Evolutionary conservation across 805 yeast genomes (phyloP).

Genomic region (Tetrapisispora fleetii): DNA sequence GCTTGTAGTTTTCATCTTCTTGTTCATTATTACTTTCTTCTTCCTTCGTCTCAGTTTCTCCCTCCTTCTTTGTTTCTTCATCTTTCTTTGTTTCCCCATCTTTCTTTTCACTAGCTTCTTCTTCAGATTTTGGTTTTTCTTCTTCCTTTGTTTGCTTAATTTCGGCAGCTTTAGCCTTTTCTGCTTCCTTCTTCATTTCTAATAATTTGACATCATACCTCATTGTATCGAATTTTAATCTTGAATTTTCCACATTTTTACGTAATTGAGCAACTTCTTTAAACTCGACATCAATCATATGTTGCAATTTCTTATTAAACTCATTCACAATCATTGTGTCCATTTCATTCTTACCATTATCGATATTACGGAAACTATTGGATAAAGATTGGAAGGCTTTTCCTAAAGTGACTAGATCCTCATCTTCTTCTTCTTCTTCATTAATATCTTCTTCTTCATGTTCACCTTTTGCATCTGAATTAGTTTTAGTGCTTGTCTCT

Average conservation of each 20-base stretch:
- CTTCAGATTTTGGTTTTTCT: conserved; percentile 41
- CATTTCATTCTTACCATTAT: conserved; percentile 59
- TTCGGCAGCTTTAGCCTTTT: conserved; percentile 46
- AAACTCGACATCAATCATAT: conserved; percentile 47
- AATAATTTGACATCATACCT: conserved; percentile 44
- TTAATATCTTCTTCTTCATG: conserved; percentile 23
- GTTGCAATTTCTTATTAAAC: conserved; percentile 47
- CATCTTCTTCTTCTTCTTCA: conserved; percentile 34
- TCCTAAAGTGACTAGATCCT: conserved; percentile 42
- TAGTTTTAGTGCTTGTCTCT: conserved; percentile 27
- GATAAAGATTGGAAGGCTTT: conserved; percentile 38
- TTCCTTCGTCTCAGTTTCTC: background rate
- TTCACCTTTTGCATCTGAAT: conserved; percentile 31
- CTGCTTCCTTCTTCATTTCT: conserved; percentile 21
- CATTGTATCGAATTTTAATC: conserved; percentile 59
- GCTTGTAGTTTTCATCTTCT: conserved; percentile 29
- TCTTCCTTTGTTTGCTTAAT: conserved; percentile 27
- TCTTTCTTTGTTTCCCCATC: conserved; percentile 4
- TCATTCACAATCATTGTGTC: conserved; percentile 52
- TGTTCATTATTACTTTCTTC: conserved; percentile 5
- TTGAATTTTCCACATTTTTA: conserved; percentile 57
- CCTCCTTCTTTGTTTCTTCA: conserved; percentile 2
- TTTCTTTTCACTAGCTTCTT: conserved; percentile 8
- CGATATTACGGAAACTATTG: conserved; percentile 49
- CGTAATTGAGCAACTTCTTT: conserved; percentile 51